Evolutionary conservation across 2,329 filamentous ascomycete genomes (phyloP).

Genomic region (Fusarium haematococcum): DNA sequence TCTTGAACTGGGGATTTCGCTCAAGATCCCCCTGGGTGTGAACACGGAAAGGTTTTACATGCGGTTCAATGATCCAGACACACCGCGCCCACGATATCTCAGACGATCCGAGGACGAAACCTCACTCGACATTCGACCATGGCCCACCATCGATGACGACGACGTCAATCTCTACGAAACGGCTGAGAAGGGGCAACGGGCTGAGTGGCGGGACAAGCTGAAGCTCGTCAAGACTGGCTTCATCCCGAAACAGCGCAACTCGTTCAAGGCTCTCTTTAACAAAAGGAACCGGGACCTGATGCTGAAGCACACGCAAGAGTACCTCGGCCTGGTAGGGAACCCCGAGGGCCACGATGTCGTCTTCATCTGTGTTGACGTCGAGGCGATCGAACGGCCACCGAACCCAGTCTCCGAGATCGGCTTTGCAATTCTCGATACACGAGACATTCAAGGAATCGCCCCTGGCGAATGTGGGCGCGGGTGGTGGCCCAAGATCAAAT

Average conservation of each 20-base stretch:
- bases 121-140: conserved; percentile 45
- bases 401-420: conserved; percentile 86
- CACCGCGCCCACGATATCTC: conserved; percentile 76
- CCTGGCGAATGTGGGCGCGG: conserved; percentile 72
- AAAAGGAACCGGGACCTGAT: conserved; percentile 65
- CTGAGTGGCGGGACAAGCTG: conserved; percentile 37
- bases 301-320: conserved; percentile 74
- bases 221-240: conserved; percentile 38
- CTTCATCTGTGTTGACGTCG: conserved; percentile 84
- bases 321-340: conserved; percentile 69
- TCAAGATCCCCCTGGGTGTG: conserved; percentile 68
- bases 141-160: conserved; percentile 51
- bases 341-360: conserved; percentile 53
- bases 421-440: conserved; percentile 82
- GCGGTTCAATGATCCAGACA: conserved; percentile 69
- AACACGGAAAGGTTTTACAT: conserved; percentile 68
- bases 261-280: conserved; percentile 59
- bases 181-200: conserved; percentile 21
- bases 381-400: conserved; percentile 78
- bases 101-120: conserved; percentile 64
- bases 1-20: conserved; percentile 60
- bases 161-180: conserved; percentile 50
- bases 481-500: conserved; percentile 76
- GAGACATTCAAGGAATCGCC: conserved; percentile 60
- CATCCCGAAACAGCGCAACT: conserved; percentile 50